A percentile compares a stretch with the other conserved stretches of the same genome.
phyloP scores from a whole-genome alignment of 495 filamentous ascomycete genomes.

The Tuber aestivum region DNA sequence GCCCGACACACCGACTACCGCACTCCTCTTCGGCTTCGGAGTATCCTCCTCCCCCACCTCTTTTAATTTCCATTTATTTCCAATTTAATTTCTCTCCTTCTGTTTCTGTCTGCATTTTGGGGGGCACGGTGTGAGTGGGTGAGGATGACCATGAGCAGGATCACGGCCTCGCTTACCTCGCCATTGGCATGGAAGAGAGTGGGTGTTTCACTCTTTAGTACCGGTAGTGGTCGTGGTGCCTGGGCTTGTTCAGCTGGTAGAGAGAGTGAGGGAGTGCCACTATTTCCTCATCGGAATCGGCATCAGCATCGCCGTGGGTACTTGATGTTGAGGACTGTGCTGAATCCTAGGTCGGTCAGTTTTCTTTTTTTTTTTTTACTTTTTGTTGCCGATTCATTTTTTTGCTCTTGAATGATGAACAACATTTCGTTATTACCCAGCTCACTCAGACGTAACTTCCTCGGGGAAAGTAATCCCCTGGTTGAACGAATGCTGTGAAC shows the following conservation, averaged over 20 bases:
- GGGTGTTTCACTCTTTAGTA: background rate
- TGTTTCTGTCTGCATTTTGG: background rate
- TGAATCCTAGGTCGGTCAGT: conserved; percentile 40
- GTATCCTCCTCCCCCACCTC: background rate
- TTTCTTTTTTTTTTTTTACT: conserved; percentile 18
- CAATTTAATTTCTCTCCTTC: background rate
- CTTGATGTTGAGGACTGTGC: conserved; percentile 29
- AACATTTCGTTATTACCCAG: conserved; percentile 35
- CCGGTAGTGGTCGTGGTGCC: background rate
- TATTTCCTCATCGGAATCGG: conserved; percentile 1
- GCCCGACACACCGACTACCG: background rate
- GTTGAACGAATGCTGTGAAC: conserved; percentile 40
- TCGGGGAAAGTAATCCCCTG: conserved; percentile 22
- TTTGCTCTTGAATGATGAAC: conserved; percentile 23
- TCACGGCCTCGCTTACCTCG: background rate
- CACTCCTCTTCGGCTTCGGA: background rate
- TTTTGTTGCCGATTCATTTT: conserved; percentile 11
- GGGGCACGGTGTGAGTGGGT: background rate
- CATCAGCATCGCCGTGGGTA: conserved; percentile 26
- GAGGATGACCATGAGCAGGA: background rate
- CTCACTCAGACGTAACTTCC: conserved; percentile 41
- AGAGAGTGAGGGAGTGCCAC: background rate
- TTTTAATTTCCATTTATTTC: background rate
- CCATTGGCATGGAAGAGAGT: background rate
- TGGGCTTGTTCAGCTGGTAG: background rate